Conservation (phyloP, 352 stramenopile species). For the Blastocystis sp. region DNA sequence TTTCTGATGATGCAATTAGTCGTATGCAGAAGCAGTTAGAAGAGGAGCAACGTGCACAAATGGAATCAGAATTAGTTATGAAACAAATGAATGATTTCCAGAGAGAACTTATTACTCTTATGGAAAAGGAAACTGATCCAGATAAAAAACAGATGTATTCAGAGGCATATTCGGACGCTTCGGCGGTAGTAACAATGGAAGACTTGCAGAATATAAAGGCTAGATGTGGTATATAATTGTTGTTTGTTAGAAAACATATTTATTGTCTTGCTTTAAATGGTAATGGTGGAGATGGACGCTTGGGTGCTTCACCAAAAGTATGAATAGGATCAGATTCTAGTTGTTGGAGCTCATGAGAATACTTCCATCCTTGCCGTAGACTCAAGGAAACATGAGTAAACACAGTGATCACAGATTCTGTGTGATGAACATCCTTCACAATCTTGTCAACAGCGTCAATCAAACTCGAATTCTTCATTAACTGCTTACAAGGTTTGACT, state of each 20-base stretch:
- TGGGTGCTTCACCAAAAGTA: background rate
- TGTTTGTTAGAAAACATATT: background rate
- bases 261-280: background rate
- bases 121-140: background rate
- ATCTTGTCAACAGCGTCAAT: background rate
- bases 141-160: background rate
- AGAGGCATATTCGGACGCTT: background rate
- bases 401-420: background rate
- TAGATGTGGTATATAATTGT: background rate
- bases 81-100: background rate
- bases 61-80: background rate
- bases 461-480: background rate
- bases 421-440: background rate
- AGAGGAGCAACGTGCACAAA: background rate
- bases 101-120: background rate
- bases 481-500: background rate
- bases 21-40: background rate
- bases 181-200: background rate
- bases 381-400: no score
- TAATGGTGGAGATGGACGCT: background rate
- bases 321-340: background rate
- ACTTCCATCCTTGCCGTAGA: no score
- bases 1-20: background rate
- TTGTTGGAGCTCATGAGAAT: no score
- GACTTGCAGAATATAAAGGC: background rate